Conservation (phyloP, 805 yeast genomes). For the Nadsonia fulvescens region DNA sequence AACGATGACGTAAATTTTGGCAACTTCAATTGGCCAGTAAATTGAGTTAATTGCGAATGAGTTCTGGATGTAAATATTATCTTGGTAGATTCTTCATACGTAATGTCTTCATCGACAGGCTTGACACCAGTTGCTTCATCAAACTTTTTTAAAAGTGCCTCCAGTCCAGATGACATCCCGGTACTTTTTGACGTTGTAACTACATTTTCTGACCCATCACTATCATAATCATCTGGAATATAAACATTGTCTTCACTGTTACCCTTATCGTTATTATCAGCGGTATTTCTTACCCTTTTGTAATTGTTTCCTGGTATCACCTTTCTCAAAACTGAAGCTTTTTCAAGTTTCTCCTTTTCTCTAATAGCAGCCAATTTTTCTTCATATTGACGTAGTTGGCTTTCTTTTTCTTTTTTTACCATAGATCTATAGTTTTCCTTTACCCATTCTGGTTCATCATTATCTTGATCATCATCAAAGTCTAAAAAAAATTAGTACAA, state of each 20-base stretch:
- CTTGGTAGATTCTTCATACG: conserved; percentile 21
- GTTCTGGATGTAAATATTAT: conserved; percentile 71
- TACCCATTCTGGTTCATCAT: conserved; percentile 60
- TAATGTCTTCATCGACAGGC: no score
- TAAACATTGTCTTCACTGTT: conserved; percentile 23
- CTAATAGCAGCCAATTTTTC: conserved; percentile 8
- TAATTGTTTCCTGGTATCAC: conserved; percentile 5
- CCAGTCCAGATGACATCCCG: conserved; percentile 1
- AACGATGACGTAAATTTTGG: conserved; percentile 50
- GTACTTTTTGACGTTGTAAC: conserved; percentile 1
- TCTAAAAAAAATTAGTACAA: conserved; percentile 5
- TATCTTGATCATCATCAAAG: conserved; percentile 18
- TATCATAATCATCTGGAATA: conserved; percentile 3
- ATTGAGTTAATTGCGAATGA: conserved; percentile 74
- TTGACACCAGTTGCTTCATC: conserved; percentile 11
- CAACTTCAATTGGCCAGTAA: conserved; percentile 48
- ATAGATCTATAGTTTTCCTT: conserved; percentile 21
- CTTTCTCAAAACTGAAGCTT: conserved; percentile 6
- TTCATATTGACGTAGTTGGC: conserved; percentile 13
- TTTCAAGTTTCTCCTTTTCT: conserved; percentile 7
- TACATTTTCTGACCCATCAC: no score
- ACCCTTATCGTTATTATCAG: conserved; percentile 12
- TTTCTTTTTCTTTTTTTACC: conserved; percentile 8
- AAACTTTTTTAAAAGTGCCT: conserved; percentile 6
- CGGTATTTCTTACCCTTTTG: conserved; percentile 9